Base-by-base conservation (phyloP, 2,329 filamentous ascomycete genomes). In the Pseudogymnoascus sp. region DNA sequence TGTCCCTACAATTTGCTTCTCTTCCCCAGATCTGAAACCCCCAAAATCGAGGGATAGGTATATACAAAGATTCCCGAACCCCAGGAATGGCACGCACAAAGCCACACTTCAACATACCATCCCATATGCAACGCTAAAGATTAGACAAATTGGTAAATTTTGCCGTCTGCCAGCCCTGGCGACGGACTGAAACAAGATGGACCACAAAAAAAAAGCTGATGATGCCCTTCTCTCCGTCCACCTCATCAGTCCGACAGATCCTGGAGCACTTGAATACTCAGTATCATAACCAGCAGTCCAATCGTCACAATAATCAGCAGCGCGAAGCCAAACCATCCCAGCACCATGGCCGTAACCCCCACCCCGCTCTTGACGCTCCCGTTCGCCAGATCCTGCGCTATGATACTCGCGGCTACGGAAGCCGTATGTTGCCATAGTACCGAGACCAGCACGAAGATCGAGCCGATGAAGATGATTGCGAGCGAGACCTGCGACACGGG, bases 311-410 rank as follows among this genome's bases (percentile, higher is more conserved):
- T 88, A 69, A 99, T 96, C 66, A 99, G 81, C 60, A 97, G 75
- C 21, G 90, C 88, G 71, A 99, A 97, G 41, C 90, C 90, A 76
- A 99, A 97, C 94, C 94, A 99, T 63, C 94, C 94, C 71, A 99
- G 81, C 15, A 97, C 90, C 90, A 99, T 97, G 62, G 94, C 93
- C 39, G 88, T 90, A 58, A 90, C 92, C n/a, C 92, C 92, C 10
- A 97, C 91, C 35, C 92, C 92, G 62, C 87, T 90, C 73, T 82
- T 85, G 62, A 97, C 90, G 66, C 87, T 90, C 44, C 92, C 92
- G 73, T 97, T 97, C 36, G 88, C 92, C 67, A 97, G 84, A 71
- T 96, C 92, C 79, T 96, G 90, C 0, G 92, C 91, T 66, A 99
- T 92, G 66, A 95, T 89, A 63, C 91, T 92, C 21, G 94, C 94